Percentiles rank a stretch among this genome's conserved stretches.
Evolutionary conservation across 2,329 filamentous ascomycete genomes (phyloP).

Genomic region (Penicillium carneum): DNA sequence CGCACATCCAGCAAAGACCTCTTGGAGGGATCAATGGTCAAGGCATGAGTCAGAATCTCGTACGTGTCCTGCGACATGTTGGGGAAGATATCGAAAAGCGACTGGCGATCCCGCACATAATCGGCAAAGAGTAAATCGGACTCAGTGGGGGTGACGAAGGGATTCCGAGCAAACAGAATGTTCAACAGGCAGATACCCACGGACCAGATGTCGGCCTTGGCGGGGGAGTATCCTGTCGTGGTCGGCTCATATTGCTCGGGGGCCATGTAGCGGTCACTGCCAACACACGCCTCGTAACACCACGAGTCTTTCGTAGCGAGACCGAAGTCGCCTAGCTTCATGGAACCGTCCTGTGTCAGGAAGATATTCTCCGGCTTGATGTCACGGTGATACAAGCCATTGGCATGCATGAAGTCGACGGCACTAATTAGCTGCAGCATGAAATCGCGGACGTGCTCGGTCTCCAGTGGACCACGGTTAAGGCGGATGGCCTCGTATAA

Average conservation of each 20-base stretch:
- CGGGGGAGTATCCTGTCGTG: conserved; percentile 86
- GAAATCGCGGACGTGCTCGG: conserved; percentile 94
- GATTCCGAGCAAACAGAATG: conserved; percentile 94
- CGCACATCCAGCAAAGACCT: conserved; percentile 81
- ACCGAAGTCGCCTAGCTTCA: conserved; percentile 98
- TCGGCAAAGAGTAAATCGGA: conserved; percentile 93
- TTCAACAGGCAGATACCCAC: conserved; percentile 96
- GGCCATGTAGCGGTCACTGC: conserved; percentile 98
- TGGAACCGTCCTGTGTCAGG: conserved; percentile 79
- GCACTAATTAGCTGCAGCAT: conserved; percentile 94
- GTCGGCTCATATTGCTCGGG: conserved; percentile 95
- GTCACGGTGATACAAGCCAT: conserved; percentile 92
- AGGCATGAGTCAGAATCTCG: conserved; percentile 86
- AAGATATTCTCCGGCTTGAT: conserved; percentile 99
- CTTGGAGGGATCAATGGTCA: conserved; percentile 89
- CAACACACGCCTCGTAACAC: conserved; percentile 91
- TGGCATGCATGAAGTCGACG: conserved; percentile 86
- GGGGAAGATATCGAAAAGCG: conserved; percentile 95
- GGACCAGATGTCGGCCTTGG: conserved; percentile 94
- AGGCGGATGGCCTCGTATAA: conserved; percentile 95
- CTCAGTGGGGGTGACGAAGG: conserved; percentile 87
- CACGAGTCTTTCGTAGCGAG: conserved; percentile 87
- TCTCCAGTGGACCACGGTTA: conserved; percentile 86
- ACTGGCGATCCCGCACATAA: conserved; percentile 91
- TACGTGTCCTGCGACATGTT: conserved; percentile 98